Conservation (phyloP, 139 green algal genomes). For the Picochlorum sp. region DNA sequence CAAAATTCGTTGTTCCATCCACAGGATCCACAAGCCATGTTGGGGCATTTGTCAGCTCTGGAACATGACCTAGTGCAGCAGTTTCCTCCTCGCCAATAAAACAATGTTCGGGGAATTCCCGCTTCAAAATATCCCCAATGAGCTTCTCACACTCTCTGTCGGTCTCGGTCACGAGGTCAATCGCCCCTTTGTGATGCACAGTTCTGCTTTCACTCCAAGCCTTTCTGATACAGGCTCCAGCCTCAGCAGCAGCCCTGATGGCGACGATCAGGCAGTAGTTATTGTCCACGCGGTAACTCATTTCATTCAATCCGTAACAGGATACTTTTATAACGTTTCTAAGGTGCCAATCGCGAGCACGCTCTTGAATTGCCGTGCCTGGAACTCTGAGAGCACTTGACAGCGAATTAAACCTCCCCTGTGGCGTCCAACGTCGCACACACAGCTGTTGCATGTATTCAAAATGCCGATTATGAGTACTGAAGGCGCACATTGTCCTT, state of each 20-base stretch:
- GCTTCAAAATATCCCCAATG: slow-evolving; percentile 37
- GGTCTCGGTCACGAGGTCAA: slow-evolving; percentile 94
- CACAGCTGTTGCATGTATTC: too few species aligned
- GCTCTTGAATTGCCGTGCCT: too few species aligned
- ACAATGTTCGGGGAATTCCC: slow-evolving; percentile 58
- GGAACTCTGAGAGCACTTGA: too few species aligned
- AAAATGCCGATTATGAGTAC: too few species aligned
- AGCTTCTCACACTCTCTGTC: slow-evolving; percentile 80
- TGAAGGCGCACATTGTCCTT: too few species aligned
- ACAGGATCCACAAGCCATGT: slow-evolving; percentile 89
- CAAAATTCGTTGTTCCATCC: slow-evolving; percentile 97
- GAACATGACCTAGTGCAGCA: slow-evolving; percentile 32
- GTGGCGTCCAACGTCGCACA: too few species aligned
- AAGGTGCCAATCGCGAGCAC: too few species aligned
- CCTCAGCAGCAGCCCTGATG: slow-evolving; percentile 22
- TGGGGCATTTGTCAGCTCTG: slow-evolving; percentile 63
- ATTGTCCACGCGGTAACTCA: slow-evolving; percentile 2
- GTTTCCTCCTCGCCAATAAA: slow-evolving; percentile 79
- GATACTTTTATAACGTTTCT: too few species aligned
- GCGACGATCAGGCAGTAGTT: slow-evolving; percentile 24
- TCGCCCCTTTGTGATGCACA: slow-evolving; percentile 41
- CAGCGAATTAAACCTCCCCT: too few species aligned
- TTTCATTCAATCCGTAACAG: too few species aligned
- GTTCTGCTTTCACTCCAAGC: slow-evolving; percentile 29
- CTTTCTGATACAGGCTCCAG: slow-evolving; percentile 28